These are phyloP conservation scores for Solanum arcanum DNA, from an alignment of 257 asterid species.

Conservation along the genomic window DNA sequence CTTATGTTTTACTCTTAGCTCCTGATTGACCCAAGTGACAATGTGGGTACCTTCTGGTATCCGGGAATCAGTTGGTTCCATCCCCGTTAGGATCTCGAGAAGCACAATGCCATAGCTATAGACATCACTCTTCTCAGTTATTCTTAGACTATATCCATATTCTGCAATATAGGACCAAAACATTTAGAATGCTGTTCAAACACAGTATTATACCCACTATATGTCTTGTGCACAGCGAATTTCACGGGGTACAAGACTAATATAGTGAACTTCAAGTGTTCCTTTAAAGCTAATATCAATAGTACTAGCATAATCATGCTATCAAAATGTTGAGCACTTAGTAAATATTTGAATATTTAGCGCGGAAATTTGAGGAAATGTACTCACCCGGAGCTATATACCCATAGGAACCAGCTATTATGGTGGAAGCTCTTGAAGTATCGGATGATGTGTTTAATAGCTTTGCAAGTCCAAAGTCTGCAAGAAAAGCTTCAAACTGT, in stretches of 20 bases:
- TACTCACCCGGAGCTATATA: conserved; percentile 72
- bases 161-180: conserved; percentile 32
- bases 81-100: conserved; percentile 65
- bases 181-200: not conserved
- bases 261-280: not conserved
- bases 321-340: not conserved
- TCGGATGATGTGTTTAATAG: conserved; percentile 31
- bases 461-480: conserved; percentile 77
- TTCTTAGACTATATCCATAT: conserved; percentile 64
- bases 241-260: not conserved
- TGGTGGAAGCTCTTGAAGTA: conserved; percentile 27
- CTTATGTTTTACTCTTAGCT: conserved; percentile 26
- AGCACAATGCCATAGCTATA: conserved; percentile 67
- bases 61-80: conserved; percentile 56
- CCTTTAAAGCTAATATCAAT: not conserved
- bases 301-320: not conserved
- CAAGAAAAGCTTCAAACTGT: conserved; percentile 52
- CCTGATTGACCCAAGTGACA: conserved; percentile 45
- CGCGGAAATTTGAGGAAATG: not conserved
- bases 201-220: not conserved
- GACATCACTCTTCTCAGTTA: conserved; percentile 67
- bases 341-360: not conserved
- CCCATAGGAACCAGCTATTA: conserved; percentile 63
- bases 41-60: conserved; percentile 58
- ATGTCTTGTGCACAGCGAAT: not conserved